A percentile compares a stretch with the other conserved stretches of the same genome.
These are phyloP conservation scores for Fusarium drepaniforme DNA, from an alignment of 2,329 filamentous ascomycete genomes.

Conservation along the genomic window DNA sequence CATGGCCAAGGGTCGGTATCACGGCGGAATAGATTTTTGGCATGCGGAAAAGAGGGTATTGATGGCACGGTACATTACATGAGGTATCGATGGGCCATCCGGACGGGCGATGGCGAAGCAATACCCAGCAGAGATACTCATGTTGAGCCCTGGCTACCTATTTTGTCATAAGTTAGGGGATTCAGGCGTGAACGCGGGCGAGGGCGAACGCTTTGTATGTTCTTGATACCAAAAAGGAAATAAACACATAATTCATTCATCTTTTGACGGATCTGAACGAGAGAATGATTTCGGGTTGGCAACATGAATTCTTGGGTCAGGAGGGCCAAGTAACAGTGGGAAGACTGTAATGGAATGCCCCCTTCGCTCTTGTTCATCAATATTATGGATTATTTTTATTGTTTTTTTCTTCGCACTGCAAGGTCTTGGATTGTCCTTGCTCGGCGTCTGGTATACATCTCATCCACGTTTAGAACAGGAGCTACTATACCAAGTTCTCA, in stretches of 20 bases:
- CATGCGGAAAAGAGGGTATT: slow-evolving; percentile 24
- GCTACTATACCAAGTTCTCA: slow-evolving; percentile 3
- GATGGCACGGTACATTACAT: not conserved
- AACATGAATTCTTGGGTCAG: not conserved
- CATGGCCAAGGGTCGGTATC: slow-evolving; percentile 26
- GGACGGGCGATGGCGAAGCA: slow-evolving; percentile 1
- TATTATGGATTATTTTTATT: not conserved
- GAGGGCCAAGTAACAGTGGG: not conserved
- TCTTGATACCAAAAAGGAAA: slow-evolving; percentile 25
- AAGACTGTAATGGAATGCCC: too few relatives aligned
- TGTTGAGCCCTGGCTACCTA: not conserved
- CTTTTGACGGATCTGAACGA: not conserved
- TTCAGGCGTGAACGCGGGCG: slow-evolving; percentile 1
- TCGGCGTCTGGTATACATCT: not conserved
- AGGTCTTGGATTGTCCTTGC: not conserved
- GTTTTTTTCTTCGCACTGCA: not conserved
- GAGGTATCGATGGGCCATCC: not conserved
- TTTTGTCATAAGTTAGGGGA: not conserved
- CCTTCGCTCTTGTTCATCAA: not conserved
- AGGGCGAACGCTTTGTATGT: slow-evolving; percentile 9
- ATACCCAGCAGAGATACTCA: slow-evolving; percentile 10
- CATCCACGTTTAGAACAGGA: not conserved
- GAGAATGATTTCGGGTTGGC: not conserved
- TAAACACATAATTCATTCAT: slow-evolving; percentile 13
- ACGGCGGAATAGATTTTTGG: slow-evolving; percentile 38